phyloP scores from a whole-genome alignment of 129 eudicot species.

The Erigeron canadensis region DNA sequence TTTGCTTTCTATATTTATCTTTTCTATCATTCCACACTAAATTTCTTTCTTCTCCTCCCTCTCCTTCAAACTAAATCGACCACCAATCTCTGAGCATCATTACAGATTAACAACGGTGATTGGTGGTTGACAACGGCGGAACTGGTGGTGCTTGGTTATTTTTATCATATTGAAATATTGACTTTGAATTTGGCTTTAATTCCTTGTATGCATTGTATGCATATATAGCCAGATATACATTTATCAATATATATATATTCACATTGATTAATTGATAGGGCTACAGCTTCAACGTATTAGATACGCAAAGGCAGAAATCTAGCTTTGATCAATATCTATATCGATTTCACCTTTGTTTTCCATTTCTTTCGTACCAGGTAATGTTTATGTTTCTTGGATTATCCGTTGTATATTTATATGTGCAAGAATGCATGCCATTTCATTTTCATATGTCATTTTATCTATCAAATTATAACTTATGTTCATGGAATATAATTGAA shows the following conservation, averaged over 20 bases:
- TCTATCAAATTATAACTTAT: neutral
- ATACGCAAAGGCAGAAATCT: constrained; percentile 5
- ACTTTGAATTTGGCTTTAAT: constrained; percentile 10
- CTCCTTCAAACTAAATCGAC: constrained; percentile 22
- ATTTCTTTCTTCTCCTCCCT: constrained; percentile 9
- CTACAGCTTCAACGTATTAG: constrained; percentile 12
- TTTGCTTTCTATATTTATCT: neutral
- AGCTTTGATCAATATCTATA: neutral
- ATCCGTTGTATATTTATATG: neutral
- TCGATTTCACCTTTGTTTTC: constrained; percentile 13
- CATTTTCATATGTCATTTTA: neutral
- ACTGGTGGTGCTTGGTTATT: constrained; percentile 19
- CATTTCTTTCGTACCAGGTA: constrained; percentile 17
- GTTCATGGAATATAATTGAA: neutral
- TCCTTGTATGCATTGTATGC: neutral
- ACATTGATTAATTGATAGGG: neutral
- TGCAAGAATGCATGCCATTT: neutral
- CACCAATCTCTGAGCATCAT: constrained; percentile 37
- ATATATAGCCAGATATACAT: neutral
- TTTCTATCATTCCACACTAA: neutral
- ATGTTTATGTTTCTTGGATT: neutral
- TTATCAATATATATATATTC: neutral
- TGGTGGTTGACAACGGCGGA: constrained; percentile 31
- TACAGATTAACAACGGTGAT: constrained; percentile 37
- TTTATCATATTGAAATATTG: constrained; percentile 13